Conservation (phyloP, 768 basidiomycete species). For the Pulveroboletus sp. region DNA sequence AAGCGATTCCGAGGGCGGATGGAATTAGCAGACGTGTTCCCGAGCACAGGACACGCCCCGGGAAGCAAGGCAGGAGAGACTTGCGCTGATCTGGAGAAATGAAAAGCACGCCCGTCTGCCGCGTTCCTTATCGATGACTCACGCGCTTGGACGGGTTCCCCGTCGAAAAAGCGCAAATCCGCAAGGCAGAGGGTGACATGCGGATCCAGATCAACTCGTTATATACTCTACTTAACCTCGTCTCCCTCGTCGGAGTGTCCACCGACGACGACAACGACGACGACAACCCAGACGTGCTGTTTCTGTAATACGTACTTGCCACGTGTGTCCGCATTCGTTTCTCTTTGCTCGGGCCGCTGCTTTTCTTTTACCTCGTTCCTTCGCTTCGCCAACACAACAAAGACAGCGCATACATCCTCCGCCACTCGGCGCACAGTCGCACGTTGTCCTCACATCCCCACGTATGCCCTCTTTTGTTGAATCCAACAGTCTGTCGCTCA, state of each 20-base stretch:
- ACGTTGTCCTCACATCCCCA: neutral
- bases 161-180: conserved; percentile 16
- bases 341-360: conserved; percentile 6
- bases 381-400: conserved; percentile 1
- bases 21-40: conserved; percentile 18
- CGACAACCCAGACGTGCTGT: neutral
- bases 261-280: conserved; percentile 2
- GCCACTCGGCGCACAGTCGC: conserved; percentile 4
- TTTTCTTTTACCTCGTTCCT: neutral
- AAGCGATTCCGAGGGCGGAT: conserved; percentile 16
- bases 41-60: conserved; percentile 17
- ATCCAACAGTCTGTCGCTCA: no score
- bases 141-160: conserved; percentile 1
- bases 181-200: conserved; percentile 24
- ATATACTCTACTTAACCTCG: conserved; percentile 7
- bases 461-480: conserved; percentile 6
- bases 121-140: conserved; percentile 25
- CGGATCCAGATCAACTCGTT: conserved; percentile 22
- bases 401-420: conserved; percentile 10
- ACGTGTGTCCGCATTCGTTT: conserved; percentile 15
- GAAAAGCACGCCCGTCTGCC: conserved; percentile 24
- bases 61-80: conserved; percentile 15
- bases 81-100: conserved; percentile 29
- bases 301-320: conserved; percentile 2
- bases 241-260: neutral